Evolutionary conservation across 2,329 filamentous ascomycete species (phyloP), one percentile per base, ranked within the genome.

Genomic region (Macroventuria anomochaeta): DNA sequence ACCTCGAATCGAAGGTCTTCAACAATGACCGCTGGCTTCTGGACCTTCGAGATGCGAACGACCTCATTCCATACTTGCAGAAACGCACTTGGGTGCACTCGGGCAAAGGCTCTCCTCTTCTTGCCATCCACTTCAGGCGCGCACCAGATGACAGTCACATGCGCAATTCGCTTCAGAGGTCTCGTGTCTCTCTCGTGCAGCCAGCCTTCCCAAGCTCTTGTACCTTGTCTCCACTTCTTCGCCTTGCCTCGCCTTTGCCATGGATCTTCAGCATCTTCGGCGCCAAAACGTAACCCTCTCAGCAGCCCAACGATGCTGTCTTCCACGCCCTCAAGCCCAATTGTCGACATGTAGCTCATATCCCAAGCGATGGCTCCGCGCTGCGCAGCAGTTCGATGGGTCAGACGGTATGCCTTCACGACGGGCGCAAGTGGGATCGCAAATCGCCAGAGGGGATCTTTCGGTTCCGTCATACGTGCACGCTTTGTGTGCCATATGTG

Each of bases 401-500:
- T 95, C 38, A 91, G 86, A 43, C 95, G 82, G 71, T 97, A 97
- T 44, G 88, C 87, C 79, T 99, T 99, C 69, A 91, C 88, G 23
- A 89, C 96, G 0, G 93, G 91, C 4, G 90, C 91, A 59, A 96
- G 74, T 0, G 93, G 91, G 20, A 97, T 79, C 0, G 91, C 86
- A 74, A 97, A 96, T 33, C 92, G 85, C 95, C 95, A 99, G n/a
- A 95, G 76, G 3, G 91, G 88, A 37, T 88, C 83, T 41, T 84
- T 87, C 0, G 90, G 88, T 7, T 85, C 82, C 0, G 92, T 92
- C 90, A 99, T 96, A 55, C 85, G 89, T 18, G 95, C 91, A 55
- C 95, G 82, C 75, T 99, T 99, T 2, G 93, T 88, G 75, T 96
- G 93, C 84, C 90, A 99, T 60, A 96, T 77, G 73, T 99, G 95